These are phyloP conservation scores for Oryza meyeriana DNA, from an alignment of 176 grass and related monocot species.

Conservation along the genomic window DNA sequence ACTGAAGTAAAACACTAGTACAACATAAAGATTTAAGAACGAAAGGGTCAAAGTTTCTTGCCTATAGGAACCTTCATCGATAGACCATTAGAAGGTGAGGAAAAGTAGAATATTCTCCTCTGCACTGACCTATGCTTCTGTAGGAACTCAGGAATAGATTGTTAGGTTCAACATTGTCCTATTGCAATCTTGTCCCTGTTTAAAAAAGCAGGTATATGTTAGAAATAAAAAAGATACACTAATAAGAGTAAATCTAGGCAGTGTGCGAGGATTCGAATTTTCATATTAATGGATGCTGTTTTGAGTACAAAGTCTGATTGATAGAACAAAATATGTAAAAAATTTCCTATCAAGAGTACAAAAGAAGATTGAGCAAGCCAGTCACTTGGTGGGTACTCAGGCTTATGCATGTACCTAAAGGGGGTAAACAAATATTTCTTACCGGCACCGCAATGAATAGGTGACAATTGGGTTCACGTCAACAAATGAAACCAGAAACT, in stretches of 20 bases:
- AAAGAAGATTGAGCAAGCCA: conserved; percentile 1
- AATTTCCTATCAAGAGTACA: background rate
- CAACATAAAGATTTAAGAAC: background rate
- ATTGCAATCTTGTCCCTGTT: conserved; percentile 26
- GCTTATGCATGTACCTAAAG: background rate
- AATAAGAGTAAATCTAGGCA: background rate
- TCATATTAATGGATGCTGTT: background rate
- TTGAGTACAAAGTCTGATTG: background rate
- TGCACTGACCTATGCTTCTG: conserved; percentile 20
- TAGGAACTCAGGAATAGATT: background rate
- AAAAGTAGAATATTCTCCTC: background rate
- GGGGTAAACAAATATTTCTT: conserved; percentile 28
- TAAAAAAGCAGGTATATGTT: conserved; percentile 23
- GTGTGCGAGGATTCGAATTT: background rate
- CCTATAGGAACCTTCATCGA: conserved; percentile 25
- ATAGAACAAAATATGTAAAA: background rate
- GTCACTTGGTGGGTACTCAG: background rate
- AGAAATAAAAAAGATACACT: background rate
- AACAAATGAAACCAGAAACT: conserved; percentile 23
- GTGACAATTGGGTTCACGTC: background rate
- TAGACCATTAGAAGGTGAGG: conserved; percentile 16
- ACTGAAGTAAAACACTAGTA: background rate
- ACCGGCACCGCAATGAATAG: background rate
- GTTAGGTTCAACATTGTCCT: background rate
- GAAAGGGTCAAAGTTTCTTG: conserved; percentile 13